These are phyloP conservation scores for Hypericum androsaemum DNA, from an alignment of 345 rosid species.

Conservation along the genomic window DNA sequence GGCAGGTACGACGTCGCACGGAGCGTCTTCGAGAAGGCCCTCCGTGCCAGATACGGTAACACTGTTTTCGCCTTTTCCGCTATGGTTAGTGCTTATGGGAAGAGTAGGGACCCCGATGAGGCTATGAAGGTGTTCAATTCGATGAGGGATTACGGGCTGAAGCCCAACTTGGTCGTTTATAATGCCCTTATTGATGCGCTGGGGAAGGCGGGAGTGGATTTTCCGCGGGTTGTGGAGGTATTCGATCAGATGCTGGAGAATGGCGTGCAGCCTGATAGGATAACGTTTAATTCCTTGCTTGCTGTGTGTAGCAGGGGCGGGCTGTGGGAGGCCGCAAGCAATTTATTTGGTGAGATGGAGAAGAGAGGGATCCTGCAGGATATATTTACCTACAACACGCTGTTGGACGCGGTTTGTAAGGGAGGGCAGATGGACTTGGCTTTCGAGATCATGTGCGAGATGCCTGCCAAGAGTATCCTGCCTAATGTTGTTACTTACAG, in stretches of 20 bases:
- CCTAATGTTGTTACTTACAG: constrained; percentile 91
- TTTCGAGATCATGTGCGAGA: constrained; percentile 56
- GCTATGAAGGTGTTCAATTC: constrained; percentile 59
- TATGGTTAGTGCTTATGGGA: constrained; percentile 74
- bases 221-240: constrained; percentile 42
- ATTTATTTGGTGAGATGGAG: constrained; percentile 69
- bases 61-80: constrained; percentile 89
- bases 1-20: constrained; percentile 72
- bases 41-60: constrained; percentile 71
- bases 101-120: constrained; percentile 57
- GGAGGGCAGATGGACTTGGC: constrained; percentile 86
- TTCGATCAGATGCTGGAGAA: constrained; percentile 69
- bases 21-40: constrained; percentile 58
- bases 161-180: constrained; percentile 84
- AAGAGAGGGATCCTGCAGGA: constrained; percentile 67
- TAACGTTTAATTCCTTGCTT: constrained; percentile 73
- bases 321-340: constrained; percentile 71
- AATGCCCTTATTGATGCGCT: constrained; percentile 91
- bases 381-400: constrained; percentile 70
- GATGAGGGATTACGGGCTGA: constrained; percentile 55
- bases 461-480: constrained; percentile 58
- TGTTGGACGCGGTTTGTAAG: constrained; percentile 83
- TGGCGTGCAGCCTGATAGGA: constrained; percentile 74
- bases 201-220: constrained; percentile 83
- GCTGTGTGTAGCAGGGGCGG: constrained; percentile 85